These are phyloP conservation scores for Penstemon davidsonii DNA, from an alignment of 257 asterid species.

Conservation along the genomic window DNA sequence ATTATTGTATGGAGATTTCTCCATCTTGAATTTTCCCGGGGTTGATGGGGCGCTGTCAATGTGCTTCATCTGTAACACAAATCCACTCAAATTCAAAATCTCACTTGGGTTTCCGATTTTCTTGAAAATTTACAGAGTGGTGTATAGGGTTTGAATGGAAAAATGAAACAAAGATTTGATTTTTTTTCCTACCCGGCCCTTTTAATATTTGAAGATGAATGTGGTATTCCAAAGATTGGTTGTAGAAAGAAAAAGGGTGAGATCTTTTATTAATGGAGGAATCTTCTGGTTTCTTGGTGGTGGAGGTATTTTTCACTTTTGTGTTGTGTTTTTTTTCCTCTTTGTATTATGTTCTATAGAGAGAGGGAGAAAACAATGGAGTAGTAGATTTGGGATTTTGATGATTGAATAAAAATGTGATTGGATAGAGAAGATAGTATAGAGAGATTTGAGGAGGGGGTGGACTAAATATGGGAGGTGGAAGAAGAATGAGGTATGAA, in stretches of 20 bases:
- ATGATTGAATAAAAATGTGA: constrained; percentile 43
- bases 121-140: constrained; percentile 11
- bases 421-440: constrained; percentile 39
- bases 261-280: constrained; percentile 37
- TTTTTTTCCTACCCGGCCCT: constrained; percentile 18
- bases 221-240: constrained; percentile 27
- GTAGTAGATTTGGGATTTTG: constrained; percentile 17
- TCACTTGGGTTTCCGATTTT: background rate
- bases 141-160: constrained; percentile 8
- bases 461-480: constrained; percentile 7
- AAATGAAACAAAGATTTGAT: constrained; percentile 28
- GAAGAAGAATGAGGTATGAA: constrained; percentile 34
- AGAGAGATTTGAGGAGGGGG: constrained; percentile 24
- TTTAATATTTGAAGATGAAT: constrained; percentile 16
- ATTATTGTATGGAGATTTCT: constrained; percentile 43
- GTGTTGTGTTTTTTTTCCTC: constrained; percentile 25
- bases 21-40: constrained; percentile 72
- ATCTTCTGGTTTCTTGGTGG: constrained; percentile 54
- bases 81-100: constrained; percentile 16
- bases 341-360: constrained; percentile 29
- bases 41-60: constrained; percentile 74
- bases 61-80: constrained; percentile 69
- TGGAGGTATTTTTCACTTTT: constrained; percentile 28
- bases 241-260: constrained; percentile 24
- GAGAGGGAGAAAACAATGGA: background rate